Evolutionary conservation across 257 asterid genomes (phyloP), one percentile per base, ranked within the genome.

Genomic region (Scutellaria minor): DNA sequence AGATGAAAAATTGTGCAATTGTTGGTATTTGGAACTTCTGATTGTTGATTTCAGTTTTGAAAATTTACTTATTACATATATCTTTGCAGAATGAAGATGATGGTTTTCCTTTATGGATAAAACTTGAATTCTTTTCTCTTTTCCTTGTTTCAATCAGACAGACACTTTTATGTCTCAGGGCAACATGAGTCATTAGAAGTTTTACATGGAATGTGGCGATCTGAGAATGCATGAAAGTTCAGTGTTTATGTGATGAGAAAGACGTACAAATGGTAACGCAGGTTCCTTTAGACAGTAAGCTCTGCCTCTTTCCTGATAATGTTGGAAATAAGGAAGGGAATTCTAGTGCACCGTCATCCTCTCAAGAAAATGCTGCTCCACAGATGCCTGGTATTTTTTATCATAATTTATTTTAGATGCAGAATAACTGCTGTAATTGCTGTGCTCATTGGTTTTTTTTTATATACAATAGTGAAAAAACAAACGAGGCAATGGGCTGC

Each of bases 401-500:
- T 74, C 62, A 62, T 41, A 5, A 2, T 56, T 51, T 15, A 12
- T 68, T 73, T 73, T 41, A 14, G 70, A 45, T 67, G 57, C 50
- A 39, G 8, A 57, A 52, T 64, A 50, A 59, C 69, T 20, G 15
- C 67, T 35, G 70, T 64, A 64, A 44, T 75, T 14, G 45, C 6
- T 68, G 24, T 75, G 72, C 72, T 74, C 47, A 78, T 66, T 69
- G 59, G 45, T 68, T 66, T 61, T 20, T 61, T 20, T 22, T 37
- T 22, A 22, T 41, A 79, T 35, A 62, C 62, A 69, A 52, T 57
- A 92, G 99, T 76, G 35, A 92, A 90, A 84, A 92, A 76, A 76
- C 96, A 77, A 77, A 88, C 99, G 7, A 95, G 99, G 48, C 98
- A 89, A 81, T 95, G 99, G 99, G 99, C 99, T 81, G 99, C 99